phyloP scores from a whole-genome alignment of 148 eudicot genomes.

The Nepenthes mirabilis region DNA sequence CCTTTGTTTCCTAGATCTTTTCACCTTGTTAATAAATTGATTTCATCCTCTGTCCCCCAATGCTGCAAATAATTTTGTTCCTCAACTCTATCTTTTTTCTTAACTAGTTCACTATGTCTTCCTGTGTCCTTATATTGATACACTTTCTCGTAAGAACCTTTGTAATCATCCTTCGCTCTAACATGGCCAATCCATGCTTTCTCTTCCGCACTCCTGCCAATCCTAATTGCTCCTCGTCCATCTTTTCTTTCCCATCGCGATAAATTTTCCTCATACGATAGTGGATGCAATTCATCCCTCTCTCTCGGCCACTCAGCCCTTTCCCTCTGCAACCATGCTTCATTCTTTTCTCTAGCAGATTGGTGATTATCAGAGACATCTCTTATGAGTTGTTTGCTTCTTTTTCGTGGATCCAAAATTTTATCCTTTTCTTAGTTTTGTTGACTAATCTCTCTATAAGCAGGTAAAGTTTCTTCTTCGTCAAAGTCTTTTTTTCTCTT shows the following conservation, averaged over 20 bases:
- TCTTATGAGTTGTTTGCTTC: constrained; percentile 46
- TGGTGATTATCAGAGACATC: constrained; percentile 44
- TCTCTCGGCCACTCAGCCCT: constrained; percentile 64
- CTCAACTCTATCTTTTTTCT: constrained; percentile 54
- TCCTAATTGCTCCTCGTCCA: constrained; percentile 31
- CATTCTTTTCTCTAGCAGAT: constrained; percentile 55
- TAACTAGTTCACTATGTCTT: constrained; percentile 49
- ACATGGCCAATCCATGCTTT: constrained; percentile 50
- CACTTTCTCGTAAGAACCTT: constrained; percentile 35
- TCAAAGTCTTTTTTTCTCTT: constrained; percentile 62
- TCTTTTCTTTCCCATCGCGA: constrained; percentile 67
- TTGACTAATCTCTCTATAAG: constrained; percentile 45
- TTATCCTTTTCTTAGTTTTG: constrained; percentile 79
- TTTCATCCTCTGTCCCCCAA: constrained; percentile 47
- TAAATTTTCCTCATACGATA: constrained; percentile 39
- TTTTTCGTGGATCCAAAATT: constrained; percentile 41
- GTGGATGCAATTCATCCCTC: constrained; percentile 59
- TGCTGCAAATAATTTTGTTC: constrained; percentile 38
- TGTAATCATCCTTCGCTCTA: constrained; percentile 58
- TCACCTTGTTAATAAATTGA: constrained; percentile 45
- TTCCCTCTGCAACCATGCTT: constrained; percentile 54
- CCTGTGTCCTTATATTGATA: constrained; percentile 31
- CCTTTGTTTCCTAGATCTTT: constrained; percentile 68
- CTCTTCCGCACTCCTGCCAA: constrained; percentile 42
- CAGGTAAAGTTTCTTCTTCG: constrained; percentile 46